A percentile compares a stretch with the other conserved stretches of the same genome.
Conservation (phyloP, 2,329 filamentous ascomycete genomes). For the Nemania serpens region DNA sequence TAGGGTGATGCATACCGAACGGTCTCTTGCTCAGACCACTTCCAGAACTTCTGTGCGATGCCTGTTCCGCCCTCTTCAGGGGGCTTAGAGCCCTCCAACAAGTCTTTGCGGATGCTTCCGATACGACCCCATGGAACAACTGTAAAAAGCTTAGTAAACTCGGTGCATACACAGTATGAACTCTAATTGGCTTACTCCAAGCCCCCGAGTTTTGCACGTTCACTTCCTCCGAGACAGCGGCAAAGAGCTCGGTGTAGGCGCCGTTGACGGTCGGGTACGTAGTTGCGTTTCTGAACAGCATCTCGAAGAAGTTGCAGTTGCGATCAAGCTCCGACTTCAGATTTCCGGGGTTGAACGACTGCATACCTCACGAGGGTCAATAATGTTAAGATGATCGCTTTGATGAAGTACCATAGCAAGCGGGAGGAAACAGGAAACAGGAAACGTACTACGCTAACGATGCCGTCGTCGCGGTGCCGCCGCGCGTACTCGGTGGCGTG, state of each 20-base stretch:
- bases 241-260: slow-evolving; percentile 50
- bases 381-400: not conserved
- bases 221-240: slow-evolving; percentile 45
- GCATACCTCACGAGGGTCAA: not conserved
- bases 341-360: slow-evolving; percentile 39
- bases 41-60: slow-evolving; percentile 48
- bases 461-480: slow-evolving; percentile 33
- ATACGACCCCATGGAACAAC: slow-evolving; percentile 55
- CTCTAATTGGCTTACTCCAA: slow-evolving; percentile 28
- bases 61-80: slow-evolving; percentile 46
- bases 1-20: slow-evolving; percentile 33
- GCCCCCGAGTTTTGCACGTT: slow-evolving; percentile 39
- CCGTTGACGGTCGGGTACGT: slow-evolving; percentile 39
- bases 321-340: slow-evolving; percentile 38
- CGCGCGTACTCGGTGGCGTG: slow-evolving; percentile 39
- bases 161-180: slow-evolving; percentile 8
- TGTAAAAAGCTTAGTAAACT: slow-evolving; percentile 15
- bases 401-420: no score
- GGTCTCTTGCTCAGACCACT: slow-evolving; percentile 50
- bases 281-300: slow-evolving; percentile 29
- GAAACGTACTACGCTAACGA: slow-evolving; percentile 36
- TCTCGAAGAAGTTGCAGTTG: slow-evolving; percentile 26
- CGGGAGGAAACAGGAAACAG: not conserved
- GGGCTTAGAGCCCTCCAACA: slow-evolving; percentile 39
- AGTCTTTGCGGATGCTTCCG: slow-evolving; percentile 40